These are phyloP conservation scores for Solanum ahanhuiri DNA, from an alignment of 257 asterid species.

Conservation along the genomic window DNA sequence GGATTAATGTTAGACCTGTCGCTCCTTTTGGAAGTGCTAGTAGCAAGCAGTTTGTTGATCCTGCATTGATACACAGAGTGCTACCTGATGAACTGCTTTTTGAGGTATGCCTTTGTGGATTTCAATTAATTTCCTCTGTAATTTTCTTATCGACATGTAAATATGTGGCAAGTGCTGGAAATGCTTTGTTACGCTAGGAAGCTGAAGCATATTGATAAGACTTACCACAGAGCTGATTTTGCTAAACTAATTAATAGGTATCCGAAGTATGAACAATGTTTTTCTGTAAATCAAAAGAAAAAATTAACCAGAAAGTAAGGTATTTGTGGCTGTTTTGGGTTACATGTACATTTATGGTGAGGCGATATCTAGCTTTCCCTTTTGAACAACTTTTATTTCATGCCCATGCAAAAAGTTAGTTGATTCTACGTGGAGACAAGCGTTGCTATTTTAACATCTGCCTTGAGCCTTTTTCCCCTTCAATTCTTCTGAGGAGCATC, in stretches of 20 bases:
- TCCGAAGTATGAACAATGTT: neutral
- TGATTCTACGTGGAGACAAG: neutral
- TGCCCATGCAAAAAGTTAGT: neutral
- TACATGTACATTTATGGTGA: neutral
- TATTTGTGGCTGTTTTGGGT: neutral
- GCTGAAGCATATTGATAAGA: neutral
- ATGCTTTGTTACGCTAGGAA: neutral
- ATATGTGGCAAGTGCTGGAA: neutral
- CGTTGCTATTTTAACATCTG: neutral
- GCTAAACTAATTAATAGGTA: neutral
- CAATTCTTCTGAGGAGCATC: neutral
- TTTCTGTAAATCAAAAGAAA: neutral
- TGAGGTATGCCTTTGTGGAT: slow-evolving; percentile 40
- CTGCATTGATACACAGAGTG: slow-evolving; percentile 57
- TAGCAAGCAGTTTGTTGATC: slow-evolving; percentile 45
- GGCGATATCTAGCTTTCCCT: neutral
- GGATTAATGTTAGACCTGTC: slow-evolving; percentile 79
- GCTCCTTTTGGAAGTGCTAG: slow-evolving; percentile 68
- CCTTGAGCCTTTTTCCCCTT: neutral
- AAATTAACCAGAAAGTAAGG: neutral
- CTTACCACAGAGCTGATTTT: neutral
- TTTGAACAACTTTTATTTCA: neutral
- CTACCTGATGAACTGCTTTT: slow-evolving; percentile 89
- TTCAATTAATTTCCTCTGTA: neutral
- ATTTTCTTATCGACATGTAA: neutral